A percentile compares a stretch with the other conserved stretches of the same genome.
phyloP scores from a whole-genome alignment of 176 grass and related monocot species.

The Musa itinerans region DNA sequence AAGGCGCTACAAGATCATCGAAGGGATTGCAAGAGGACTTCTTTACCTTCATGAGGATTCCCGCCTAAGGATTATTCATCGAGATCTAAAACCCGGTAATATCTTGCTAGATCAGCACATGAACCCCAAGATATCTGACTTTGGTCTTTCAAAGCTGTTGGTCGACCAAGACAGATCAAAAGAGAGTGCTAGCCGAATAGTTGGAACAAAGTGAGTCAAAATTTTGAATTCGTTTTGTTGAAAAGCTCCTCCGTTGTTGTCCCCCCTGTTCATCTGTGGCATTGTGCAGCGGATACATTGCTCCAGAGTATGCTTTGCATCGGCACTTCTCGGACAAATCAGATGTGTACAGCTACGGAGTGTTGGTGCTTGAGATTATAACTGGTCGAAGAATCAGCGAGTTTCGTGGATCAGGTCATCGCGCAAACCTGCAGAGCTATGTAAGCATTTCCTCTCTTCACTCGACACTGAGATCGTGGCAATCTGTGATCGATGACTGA shows the following conservation, averaged over 20 bases:
- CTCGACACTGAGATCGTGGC: background rate
- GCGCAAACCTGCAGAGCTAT: conserved; percentile 6
- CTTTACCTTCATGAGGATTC: conserved; percentile 20
- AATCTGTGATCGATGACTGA: too few species aligned
- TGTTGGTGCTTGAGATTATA: conserved; percentile 23
- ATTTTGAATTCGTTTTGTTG: background rate
- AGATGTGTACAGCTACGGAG: conserved; percentile 24
- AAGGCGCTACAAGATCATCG: conserved; percentile 4
- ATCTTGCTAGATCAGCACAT: conserved; percentile 21
- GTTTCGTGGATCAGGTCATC: conserved; percentile 1
- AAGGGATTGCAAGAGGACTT: background rate
- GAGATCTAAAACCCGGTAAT: conserved; percentile 22
- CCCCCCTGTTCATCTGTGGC: background rate
- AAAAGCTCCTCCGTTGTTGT: background rate
- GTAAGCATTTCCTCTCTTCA: background rate
- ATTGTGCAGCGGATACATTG: conserved; percentile 17
- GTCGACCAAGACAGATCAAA: conserved; percentile 6
- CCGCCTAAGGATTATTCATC: conserved; percentile 19
- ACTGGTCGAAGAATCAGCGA: conserved; percentile 13
- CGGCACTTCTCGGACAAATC: conserved; percentile 19
- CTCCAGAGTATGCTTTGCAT: conserved; percentile 23
- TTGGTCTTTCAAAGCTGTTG: conserved; percentile 16
- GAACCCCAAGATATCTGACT: conserved; percentile 21
- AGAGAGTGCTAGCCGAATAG: conserved; percentile 4
- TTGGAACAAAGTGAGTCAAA: conserved; percentile 16